Conservation (phyloP, 768 basidiomycete species). For the Tylopilus sp. region DNA sequence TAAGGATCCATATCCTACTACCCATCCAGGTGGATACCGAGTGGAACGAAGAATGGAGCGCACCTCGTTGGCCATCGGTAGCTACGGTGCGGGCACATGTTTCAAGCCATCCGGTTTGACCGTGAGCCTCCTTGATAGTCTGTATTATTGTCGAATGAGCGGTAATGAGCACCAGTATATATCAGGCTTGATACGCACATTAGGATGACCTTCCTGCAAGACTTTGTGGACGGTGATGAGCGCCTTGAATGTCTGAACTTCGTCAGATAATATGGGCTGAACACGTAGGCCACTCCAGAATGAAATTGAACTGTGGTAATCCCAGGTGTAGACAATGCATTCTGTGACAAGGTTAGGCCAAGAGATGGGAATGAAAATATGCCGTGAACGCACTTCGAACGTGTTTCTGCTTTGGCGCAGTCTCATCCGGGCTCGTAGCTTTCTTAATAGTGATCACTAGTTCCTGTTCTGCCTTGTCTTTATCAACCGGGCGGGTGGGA, state of each 20-base stretch:
- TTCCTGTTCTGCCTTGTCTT: conserved; percentile 96
- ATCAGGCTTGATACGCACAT: conserved; percentile 45
- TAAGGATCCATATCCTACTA: conserved; percentile 81
- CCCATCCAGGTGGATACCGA: conserved; percentile 4
- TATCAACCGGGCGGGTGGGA: conserved; percentile 96
- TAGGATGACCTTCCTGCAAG: conserved; percentile 94
- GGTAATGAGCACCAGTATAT: conserved; percentile 1
- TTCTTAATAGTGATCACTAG: conserved; percentile 97
- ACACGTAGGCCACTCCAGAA: conserved; percentile 98
- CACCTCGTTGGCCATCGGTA: conserved; percentile 74
- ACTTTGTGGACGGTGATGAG: conserved; percentile 98
- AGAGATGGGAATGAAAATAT: conserved; percentile 1
- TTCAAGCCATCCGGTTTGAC: conserved; percentile 97
- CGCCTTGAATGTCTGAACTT: conserved; percentile 97
- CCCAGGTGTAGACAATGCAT: conserved; percentile 99
- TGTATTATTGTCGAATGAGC: conserved; percentile 32
- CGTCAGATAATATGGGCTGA: conserved; percentile 94
- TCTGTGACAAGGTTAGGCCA: conserved; percentile 47
- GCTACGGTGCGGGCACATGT: conserved; percentile 92
- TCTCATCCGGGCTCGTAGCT: conserved; percentile 92
- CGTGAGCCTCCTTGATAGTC: conserved; percentile 96
- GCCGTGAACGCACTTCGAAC: conserved; percentile 76
- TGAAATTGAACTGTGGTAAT: conserved; percentile 95
- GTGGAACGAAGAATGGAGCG: background rate
- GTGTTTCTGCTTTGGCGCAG: conserved; percentile 98